A percentile compares a stretch with the other conserved stretches of the same genome.
Evolutionary conservation across 2,329 filamentous ascomycete species (phyloP).

Genomic region (Penicillium sp.): DNA sequence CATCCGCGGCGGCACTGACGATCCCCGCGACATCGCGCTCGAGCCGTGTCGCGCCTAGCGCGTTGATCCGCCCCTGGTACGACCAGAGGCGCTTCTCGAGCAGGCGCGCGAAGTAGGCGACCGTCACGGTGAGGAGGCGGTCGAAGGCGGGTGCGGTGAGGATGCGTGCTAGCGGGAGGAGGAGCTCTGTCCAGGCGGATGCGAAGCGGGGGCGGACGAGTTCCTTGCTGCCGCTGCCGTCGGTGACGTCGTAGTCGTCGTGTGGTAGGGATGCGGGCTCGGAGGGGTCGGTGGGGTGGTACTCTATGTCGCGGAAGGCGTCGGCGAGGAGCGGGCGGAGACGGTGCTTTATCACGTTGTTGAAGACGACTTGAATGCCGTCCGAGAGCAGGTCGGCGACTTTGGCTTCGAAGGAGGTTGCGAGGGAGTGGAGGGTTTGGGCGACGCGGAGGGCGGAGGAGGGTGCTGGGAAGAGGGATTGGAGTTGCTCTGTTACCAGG

Average conservation of each 20-base stretch:
- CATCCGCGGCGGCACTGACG: slow-evolving; percentile 53
- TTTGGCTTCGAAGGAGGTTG: slow-evolving; percentile 73
- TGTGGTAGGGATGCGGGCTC: slow-evolving; percentile 22
- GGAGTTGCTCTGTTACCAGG: slow-evolving; percentile 45
- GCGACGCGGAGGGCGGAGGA: slow-evolving; percentile 72
- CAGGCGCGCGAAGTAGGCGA: slow-evolving; percentile 72
- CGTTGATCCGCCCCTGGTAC: slow-evolving; percentile 76
- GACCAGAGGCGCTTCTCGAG: slow-evolving; percentile 87
- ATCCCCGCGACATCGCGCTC: slow-evolving; percentile 83
- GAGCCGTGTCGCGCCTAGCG: slow-evolving; percentile 77
- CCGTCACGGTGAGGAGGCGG: slow-evolving; percentile 72
- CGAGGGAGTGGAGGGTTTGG: slow-evolving; percentile 67
- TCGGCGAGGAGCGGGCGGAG: slow-evolving; percentile 83
- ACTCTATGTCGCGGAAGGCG: slow-evolving; percentile 89
- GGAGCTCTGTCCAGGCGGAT: slow-evolving; percentile 80
- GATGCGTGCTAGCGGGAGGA: slow-evolving; percentile 80
- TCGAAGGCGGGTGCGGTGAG: slow-evolving; percentile 77
- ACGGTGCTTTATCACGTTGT: slow-evolving; percentile 81
- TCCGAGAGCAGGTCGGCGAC: slow-evolving; percentile 80
- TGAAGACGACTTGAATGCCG: slow-evolving; percentile 81
- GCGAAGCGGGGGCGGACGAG: slow-evolving; percentile 79
- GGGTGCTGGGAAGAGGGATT: slow-evolving; percentile 75
- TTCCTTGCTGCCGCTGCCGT: slow-evolving; percentile 56
- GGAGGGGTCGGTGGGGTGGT: slow-evolving; percentile 64
- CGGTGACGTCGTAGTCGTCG: slow-evolving; percentile 45